A percentile compares a stretch with the other conserved stretches of the same genome.
phyloP scores from a whole-genome alignment of 2,329 filamentous ascomycete species.

The Raffaelea ambrosiae region DNA sequence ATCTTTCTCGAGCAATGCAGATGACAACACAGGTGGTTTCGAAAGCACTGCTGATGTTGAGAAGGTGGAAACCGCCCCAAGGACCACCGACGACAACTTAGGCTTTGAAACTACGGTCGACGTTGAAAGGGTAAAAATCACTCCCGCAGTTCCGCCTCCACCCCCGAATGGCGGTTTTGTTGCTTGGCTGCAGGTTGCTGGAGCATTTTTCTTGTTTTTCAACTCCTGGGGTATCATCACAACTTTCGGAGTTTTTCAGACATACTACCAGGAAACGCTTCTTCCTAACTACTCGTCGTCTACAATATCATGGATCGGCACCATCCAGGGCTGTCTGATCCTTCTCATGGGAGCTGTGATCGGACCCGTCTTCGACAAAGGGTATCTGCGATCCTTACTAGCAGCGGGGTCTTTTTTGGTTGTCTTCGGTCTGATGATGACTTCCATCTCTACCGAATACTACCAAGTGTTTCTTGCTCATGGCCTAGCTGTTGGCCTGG shows the following conservation, averaged over 20 bases:
- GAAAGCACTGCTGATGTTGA: too few relatives aligned
- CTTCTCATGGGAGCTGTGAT: neutral
- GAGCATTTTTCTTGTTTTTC: neutral
- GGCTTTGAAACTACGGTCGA: too few relatives aligned
- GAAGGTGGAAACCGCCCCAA: too few relatives aligned
- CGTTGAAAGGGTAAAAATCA: too few relatives aligned
- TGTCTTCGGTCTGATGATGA: conserved; percentile 1
- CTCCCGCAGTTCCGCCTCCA: neutral
- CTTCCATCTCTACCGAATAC: neutral
- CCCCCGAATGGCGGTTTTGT: neutral
- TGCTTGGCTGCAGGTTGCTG: neutral
- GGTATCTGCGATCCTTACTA: neutral
- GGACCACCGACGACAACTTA: too few relatives aligned
- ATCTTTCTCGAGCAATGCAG: too few relatives aligned
- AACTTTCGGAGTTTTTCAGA: neutral
- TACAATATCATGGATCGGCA: neutral
- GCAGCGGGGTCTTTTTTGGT: neutral
- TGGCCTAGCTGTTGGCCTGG: neutral
- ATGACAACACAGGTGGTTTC: too few relatives aligned
- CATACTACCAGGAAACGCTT: neutral
- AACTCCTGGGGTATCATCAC: neutral
- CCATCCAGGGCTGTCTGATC: neutral
- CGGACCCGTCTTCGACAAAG: neutral
- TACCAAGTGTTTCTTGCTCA: neutral
- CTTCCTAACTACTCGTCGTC: neutral